Conservation (phyloP, 106 monocot species). For the Dioscorea dumetorum region DNA sequence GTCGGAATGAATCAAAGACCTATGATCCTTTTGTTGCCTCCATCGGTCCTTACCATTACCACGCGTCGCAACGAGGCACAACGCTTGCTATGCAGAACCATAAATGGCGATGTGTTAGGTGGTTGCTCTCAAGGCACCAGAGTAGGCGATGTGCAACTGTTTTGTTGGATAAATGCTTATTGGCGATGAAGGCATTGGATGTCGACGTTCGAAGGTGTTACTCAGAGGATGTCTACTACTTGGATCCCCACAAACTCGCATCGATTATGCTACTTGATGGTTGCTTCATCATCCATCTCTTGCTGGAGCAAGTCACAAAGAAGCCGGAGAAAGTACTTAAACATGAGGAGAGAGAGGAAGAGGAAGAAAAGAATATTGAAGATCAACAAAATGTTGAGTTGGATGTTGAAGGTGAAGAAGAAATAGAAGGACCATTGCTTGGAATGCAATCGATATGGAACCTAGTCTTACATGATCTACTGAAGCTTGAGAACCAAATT, state of each 20-base stretch:
- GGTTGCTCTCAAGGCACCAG: slow-evolving; percentile 1
- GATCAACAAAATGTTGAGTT: not conserved
- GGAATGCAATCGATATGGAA: slow-evolving; percentile 2
- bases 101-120: slow-evolving; percentile 1
- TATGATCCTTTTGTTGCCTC: not conserved
- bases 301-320: slow-evolving; percentile 8
- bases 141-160: not conserved
- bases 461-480: slow-evolving; percentile 9
- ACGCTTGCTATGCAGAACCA: not conserved
- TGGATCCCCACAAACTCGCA: slow-evolving; percentile 2
- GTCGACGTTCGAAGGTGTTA: not conserved
- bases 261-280: slow-evolving; percentile 11
- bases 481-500: slow-evolving; percentile 25
- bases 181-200: not conserved
- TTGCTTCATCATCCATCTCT: slow-evolving; percentile 15
- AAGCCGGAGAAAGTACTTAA: not conserved
- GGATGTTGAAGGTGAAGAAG: not conserved
- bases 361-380: not conserved
- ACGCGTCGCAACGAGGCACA: not conserved
- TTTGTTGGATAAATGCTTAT: not conserved
- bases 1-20: not conserved
- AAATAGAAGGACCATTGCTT: not conserved
- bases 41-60: slow-evolving; percentile 4
- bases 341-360: not conserved
- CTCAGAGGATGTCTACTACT: not conserved